phyloP scores from a whole-genome alignment of 1,139 yeast genomes.

The Scheffersomyces lignicola region DNA sequence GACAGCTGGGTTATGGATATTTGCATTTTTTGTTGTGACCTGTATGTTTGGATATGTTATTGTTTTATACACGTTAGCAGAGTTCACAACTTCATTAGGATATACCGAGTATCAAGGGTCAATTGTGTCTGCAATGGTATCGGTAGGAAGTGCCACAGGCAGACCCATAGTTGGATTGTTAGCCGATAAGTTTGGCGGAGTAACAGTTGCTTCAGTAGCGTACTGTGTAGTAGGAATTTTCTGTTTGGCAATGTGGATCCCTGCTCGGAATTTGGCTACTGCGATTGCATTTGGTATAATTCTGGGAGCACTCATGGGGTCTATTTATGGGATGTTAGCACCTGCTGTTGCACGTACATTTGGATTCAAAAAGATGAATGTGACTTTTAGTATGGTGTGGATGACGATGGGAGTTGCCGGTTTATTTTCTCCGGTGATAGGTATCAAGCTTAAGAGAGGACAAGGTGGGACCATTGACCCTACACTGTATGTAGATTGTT shows the following conservation, averaged over 20 bases:
- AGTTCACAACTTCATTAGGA: slow-evolving; percentile 48
- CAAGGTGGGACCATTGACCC: slow-evolving; percentile 38
- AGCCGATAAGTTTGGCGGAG: slow-evolving; percentile 40
- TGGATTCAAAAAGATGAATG: slow-evolving; percentile 50
- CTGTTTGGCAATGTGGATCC: slow-evolving; percentile 37
- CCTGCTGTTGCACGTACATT: slow-evolving; percentile 37
- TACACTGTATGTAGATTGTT: slow-evolving; percentile 46
- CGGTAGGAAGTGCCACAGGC: slow-evolving; percentile 41
- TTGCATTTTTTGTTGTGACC: slow-evolving; percentile 30
- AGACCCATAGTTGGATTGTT: slow-evolving; percentile 43
- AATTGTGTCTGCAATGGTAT: slow-evolving; percentile 45
- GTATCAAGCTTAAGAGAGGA: slow-evolving; percentile 44
- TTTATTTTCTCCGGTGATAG: slow-evolving; percentile 53
- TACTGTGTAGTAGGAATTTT: slow-evolving; percentile 27
- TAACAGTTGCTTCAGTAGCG: slow-evolving; percentile 29
- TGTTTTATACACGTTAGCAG: slow-evolving; percentile 44
- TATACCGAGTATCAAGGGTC: slow-evolving; percentile 42
- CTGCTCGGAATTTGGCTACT: slow-evolving; percentile 33
- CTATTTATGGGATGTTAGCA: slow-evolving; percentile 30
- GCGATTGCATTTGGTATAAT: slow-evolving; percentile 26
- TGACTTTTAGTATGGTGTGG: slow-evolving; percentile 52
- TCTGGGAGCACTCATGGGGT: slow-evolving; percentile 30
- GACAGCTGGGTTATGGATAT: slow-evolving; percentile 32
- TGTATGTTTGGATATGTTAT: slow-evolving; percentile 49
- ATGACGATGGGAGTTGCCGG: slow-evolving; percentile 46